These are phyloP conservation scores for Chlamydomonas sphaeroides DNA, from an alignment of 139 green algal genomes.

Conservation along the genomic window DNA sequence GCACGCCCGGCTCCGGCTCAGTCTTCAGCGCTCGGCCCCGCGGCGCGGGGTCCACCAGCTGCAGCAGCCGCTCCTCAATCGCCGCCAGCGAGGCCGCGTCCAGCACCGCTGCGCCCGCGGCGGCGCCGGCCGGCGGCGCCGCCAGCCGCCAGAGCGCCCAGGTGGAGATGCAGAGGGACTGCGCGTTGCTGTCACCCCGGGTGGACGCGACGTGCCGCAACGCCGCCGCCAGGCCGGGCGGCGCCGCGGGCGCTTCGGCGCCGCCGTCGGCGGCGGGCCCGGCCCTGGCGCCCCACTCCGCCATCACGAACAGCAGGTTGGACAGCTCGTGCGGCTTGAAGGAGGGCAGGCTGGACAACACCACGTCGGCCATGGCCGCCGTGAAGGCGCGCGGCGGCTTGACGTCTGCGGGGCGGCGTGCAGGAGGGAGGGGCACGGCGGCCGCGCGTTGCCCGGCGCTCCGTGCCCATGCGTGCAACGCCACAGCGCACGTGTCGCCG, in stretches of 20 bases:
- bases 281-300: neutral
- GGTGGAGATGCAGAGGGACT: neutral
- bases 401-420: neutral
- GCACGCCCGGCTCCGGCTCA: neutral
- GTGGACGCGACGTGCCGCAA: conserved; percentile 5
- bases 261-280: too few species aligned
- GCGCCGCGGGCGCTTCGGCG: too few species aligned
- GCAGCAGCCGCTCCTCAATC: conserved; percentile 4
- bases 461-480: too few species aligned
- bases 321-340: conserved; percentile 26
- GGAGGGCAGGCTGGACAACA: neutral
- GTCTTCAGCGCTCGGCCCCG: neutral
- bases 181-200: neutral
- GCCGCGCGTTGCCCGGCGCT: too few species aligned
- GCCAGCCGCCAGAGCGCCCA: conserved; percentile 27
- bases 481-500: too few species aligned
- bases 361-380: neutral
- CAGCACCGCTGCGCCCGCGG: neutral
- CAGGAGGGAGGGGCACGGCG: neutral
- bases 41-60: neutral
- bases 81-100: neutral
- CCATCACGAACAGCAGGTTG: conserved; percentile 10
- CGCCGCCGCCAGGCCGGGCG: neutral
- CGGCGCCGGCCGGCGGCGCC: neutral
- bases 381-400: conserved; percentile 9